A percentile compares a stretch with the other conserved stretches of the same genome.
phyloP scores from a whole-genome alignment of 1,284 basidiomycete species.

The Paramarasmius palmivorus region DNA sequence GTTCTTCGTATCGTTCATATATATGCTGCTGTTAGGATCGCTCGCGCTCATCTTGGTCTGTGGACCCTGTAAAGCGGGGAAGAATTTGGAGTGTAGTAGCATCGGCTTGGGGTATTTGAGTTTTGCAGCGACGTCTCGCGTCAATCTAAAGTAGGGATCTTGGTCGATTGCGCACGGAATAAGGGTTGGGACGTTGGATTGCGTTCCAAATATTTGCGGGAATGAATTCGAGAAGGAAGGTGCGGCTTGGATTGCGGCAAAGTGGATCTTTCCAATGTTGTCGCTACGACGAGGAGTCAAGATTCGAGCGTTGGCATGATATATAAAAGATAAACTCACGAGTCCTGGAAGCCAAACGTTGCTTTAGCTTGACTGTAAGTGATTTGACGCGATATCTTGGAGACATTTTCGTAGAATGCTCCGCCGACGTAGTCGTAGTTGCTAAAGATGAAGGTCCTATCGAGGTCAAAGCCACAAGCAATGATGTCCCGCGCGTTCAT shows the following conservation, averaged over 20 bases:
- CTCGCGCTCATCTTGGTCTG: conserved; percentile 99
- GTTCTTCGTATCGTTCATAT: conserved; percentile 90
- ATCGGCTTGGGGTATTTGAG: conserved; percentile 96
- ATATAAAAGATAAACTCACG: conserved; percentile 52
- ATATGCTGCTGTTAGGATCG: conserved; percentile 88
- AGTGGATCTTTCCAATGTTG: conserved; percentile 98
- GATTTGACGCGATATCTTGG: conserved; percentile 90
- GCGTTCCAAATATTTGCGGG: conserved; percentile 93
- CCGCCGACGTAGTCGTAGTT: conserved; percentile 90
- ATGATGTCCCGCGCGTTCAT: conserved; percentile 96
- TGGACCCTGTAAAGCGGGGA: conserved; percentile 96
- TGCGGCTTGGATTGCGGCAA: conserved; percentile 95
- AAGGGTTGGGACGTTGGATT: conserved; percentile 85
- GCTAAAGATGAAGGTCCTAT: conserved; percentile 98
- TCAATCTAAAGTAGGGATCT: conserved; percentile 95
- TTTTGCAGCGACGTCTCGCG: conserved; percentile 91
- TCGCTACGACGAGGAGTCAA: conserved; percentile 56
- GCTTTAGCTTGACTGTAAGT: conserved; percentile 94
- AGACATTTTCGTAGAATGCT: conserved; percentile 93
- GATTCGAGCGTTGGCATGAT: conserved; percentile 1
- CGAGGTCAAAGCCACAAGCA: conserved; percentile 89
- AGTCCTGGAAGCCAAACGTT: conserved; percentile 95
- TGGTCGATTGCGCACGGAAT: conserved; percentile 99
- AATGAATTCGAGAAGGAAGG: conserved; percentile 99
- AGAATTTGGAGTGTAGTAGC: conserved; percentile 95